These are phyloP conservation scores for Lyophyllum atratum DNA, from an alignment of 768 basidiomycete species.

Conservation along the genomic window DNA sequence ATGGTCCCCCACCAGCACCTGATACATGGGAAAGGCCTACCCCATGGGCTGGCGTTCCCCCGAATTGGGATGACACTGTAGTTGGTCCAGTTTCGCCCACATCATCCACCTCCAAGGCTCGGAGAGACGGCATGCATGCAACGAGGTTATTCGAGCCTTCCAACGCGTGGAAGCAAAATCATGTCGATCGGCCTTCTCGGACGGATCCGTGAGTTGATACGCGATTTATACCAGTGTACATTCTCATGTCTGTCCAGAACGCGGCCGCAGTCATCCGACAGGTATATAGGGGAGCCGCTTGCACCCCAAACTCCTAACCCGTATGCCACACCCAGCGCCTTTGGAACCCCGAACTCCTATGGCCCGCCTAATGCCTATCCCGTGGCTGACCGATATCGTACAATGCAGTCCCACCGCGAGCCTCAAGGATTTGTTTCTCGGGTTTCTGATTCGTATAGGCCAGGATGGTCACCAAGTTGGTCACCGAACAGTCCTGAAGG, in stretches of 20 bases:
- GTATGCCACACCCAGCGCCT: slow-evolving; percentile 5
- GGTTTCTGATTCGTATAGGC: slow-evolving; percentile 53
- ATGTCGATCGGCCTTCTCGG: slow-evolving; percentile 43
- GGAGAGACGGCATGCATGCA: slow-evolving; percentile 34
- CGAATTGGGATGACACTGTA: slow-evolving; percentile 44
- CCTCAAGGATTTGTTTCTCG: slow-evolving; percentile 30
- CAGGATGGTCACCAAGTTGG: slow-evolving; percentile 38
- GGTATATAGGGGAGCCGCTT: slow-evolving; percentile 31
- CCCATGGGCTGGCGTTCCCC: slow-evolving; percentile 39
- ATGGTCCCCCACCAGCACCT: slow-evolving; percentile 36
- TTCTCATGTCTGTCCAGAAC: slow-evolving; percentile 7
- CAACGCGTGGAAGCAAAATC: slow-evolving; percentile 66
- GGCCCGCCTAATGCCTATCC: background rate
- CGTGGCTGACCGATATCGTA: slow-evolving; percentile 54
- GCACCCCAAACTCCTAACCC: slow-evolving; percentile 16
- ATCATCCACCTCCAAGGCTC: slow-evolving; percentile 24
- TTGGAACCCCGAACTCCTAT: slow-evolving; percentile 1
- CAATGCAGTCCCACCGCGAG: slow-evolving; percentile 42
- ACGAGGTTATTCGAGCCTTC: slow-evolving; percentile 72
- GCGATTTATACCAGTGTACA: background rate
- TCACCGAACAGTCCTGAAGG: slow-evolving; percentile 6
- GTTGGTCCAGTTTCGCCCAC: slow-evolving; percentile 40
- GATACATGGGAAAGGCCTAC: slow-evolving; percentile 49
- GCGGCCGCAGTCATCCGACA: slow-evolving; percentile 24
- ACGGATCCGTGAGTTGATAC: slow-evolving; percentile 39